Conservation (phyloP, 495 filamentous ascomycete species). For the Sphaerosporella brunnea region DNA sequence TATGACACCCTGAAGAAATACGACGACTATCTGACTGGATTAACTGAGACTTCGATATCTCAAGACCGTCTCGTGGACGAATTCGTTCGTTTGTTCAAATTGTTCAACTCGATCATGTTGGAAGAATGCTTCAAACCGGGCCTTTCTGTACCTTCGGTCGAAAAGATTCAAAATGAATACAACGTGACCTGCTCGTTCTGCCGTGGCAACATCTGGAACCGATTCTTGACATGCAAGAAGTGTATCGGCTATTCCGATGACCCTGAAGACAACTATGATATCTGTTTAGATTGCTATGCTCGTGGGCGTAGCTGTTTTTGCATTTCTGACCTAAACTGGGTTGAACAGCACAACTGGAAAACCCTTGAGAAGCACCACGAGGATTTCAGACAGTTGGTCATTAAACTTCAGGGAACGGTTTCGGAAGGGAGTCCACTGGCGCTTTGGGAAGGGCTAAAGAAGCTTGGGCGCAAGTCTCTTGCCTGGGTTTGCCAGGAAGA, state of each 20-base stretch:
- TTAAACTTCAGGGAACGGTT: slow-evolving; percentile 44
- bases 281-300: slow-evolving; percentile 92
- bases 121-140: slow-evolving; percentile 64
- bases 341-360: slow-evolving; percentile 78
- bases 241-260: slow-evolving; percentile 46
- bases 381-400: slow-evolving; percentile 57
- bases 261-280: slow-evolving; percentile 60
- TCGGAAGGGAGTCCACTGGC: slow-evolving; percentile 38
- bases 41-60: background rate
- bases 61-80: slow-evolving; percentile 31
- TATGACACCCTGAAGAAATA: slow-evolving; percentile 71
- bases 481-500: slow-evolving; percentile 86
- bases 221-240: slow-evolving; percentile 74
- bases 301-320: slow-evolving; percentile 87
- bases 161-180: slow-evolving; percentile 61
- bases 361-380: slow-evolving; percentile 64
- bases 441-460: slow-evolving; percentile 40
- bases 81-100: slow-evolving; percentile 55
- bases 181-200: slow-evolving; percentile 93
- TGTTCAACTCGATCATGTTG: slow-evolving; percentile 60
- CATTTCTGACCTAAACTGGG: slow-evolving; percentile 69
- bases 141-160: slow-evolving; percentile 40
- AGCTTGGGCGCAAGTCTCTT: slow-evolving; percentile 50
- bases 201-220: slow-evolving; percentile 89
- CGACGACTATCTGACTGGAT: slow-evolving; percentile 37